phyloP scores from a whole-genome alignment of 192 early-diverging fungal species.

The Backusella tarrabulga region DNA sequence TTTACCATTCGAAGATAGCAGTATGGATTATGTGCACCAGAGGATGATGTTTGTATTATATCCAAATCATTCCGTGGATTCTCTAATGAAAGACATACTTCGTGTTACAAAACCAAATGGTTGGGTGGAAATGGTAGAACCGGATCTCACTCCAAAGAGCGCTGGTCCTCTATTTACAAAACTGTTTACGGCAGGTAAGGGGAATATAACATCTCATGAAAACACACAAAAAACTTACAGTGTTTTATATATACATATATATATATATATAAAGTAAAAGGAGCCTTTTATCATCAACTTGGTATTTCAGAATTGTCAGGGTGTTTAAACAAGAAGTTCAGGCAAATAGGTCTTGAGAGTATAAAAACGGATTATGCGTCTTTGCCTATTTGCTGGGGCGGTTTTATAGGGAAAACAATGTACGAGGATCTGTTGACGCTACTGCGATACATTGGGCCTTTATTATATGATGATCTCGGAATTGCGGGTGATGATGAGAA shows the following conservation, averaged over 20 bases:
- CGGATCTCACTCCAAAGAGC: conserved; percentile 9
- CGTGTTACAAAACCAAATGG: conserved; percentile 18
- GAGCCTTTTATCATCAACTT: background rate
- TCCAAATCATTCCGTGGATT: background rate
- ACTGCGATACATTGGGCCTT: background rate
- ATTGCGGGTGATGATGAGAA: conserved; percentile 10
- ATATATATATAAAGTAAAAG: background rate
- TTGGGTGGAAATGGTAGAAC: conserved; percentile 18
- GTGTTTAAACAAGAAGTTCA: background rate
- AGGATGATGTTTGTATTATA: conserved; percentile 13
- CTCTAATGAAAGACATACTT: background rate
- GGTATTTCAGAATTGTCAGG: background rate
- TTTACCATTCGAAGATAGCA: background rate
- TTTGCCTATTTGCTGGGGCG: conserved; percentile 30
- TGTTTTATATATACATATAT: no score
- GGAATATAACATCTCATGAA: no score
- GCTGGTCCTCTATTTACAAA: conserved; percentile 15
- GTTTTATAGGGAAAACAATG: conserved; percentile 20
- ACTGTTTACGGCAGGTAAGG: background rate
- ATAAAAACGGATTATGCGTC: conserved; percentile 20
- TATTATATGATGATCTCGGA: background rate
- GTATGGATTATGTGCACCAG: conserved; percentile 23
- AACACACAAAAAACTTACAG: background rate
- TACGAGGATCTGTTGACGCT: conserved; percentile 5
- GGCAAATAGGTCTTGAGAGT: background rate